phyloP scores from a whole-genome alignment of 345 rosid genomes.

The Alliaria petiolata region DNA sequence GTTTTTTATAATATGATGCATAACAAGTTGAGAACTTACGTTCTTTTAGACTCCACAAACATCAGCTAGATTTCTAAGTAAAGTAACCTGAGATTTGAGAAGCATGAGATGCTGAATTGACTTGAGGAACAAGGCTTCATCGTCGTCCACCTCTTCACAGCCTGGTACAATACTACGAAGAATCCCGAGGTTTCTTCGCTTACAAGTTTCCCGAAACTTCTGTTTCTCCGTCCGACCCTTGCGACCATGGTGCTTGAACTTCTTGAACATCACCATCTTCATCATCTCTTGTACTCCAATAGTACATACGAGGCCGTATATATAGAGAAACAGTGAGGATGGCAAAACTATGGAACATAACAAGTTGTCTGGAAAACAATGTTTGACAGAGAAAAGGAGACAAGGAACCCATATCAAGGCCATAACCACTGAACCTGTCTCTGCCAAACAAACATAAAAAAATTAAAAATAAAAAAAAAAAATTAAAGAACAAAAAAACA shows the following conservation, averaged over 20 bases:
- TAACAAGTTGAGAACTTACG: slow-evolving; percentile 18
- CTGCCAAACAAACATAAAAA: too few species aligned
- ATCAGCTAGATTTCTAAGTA: slow-evolving; percentile 38
- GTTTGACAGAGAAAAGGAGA: slow-evolving; percentile 15
- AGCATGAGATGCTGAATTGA: slow-evolving; percentile 43
- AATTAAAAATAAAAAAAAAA: too few species aligned
- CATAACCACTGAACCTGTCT: slow-evolving; percentile 31
- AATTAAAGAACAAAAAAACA: too few species aligned
- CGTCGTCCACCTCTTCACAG: slow-evolving; percentile 38
- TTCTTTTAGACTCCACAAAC: slow-evolving; percentile 32
- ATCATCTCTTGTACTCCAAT: neutral
- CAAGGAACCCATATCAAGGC: slow-evolving; percentile 31
- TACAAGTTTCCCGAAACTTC: slow-evolving; percentile 24
- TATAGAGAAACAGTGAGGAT: slow-evolving; percentile 15
- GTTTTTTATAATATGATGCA: slow-evolving; percentile 1
- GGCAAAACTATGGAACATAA: slow-evolving; percentile 34
- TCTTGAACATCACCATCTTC: slow-evolving; percentile 19
- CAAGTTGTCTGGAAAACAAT: slow-evolving; percentile 19
- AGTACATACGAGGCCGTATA: neutral
- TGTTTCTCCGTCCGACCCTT: slow-evolving; percentile 29
- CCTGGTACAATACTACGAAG: slow-evolving; percentile 45
- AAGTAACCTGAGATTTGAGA: slow-evolving; percentile 41
- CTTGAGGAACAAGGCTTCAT: slow-evolving; percentile 44
- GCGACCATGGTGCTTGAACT: slow-evolving; percentile 18
- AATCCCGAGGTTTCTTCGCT: slow-evolving; percentile 33